Evolutionary conservation across 306 rosid species (phyloP), one percentile per base, ranked within the genome.

Genomic region (Luffa aegyptiaca): DNA sequence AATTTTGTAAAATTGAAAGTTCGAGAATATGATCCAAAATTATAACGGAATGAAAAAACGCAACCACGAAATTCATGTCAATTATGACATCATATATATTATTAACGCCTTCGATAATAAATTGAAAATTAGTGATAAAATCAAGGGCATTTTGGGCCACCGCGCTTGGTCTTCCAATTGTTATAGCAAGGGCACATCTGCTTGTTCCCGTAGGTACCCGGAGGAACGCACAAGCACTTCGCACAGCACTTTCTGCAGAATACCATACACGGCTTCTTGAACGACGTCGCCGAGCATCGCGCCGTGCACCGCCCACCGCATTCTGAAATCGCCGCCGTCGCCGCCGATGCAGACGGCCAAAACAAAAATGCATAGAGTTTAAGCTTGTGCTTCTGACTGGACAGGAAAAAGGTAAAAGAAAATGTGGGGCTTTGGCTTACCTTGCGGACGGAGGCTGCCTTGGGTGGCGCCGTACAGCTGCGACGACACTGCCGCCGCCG

Each of bases 151-250:
- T 76, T 56, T 1, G 68, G 79, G 48, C 80, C 80, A 7, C 37
- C 68, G 12, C 41, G n/a, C 68, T 76, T 55, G 2, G 68, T 39
- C 80, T 76, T 76, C 80, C 80, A 76, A 44, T 76, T 76, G 52
- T 55, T 76, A 48, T 76, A 76, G 80, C 80, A 76, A 56, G 80
- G 80, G 68, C 80, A 76, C 51, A 56, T 61, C 9, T 37, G 55
- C 49, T 76, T 76, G 18, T 76, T 76, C 20, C 80, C 68, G 12
- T 76, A 76, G 49, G 31, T 18, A 9, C 80, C 80, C 0, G 80
- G 66, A 17, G 80, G 80, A 17, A 76, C 80, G 36, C 80, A 76
- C 48, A 55, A 42, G 52, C 80, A 76, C 39, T 56, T 76, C 13
- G 26, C 21, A 36, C 80, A 77, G 6, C 70, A 77, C 20, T 58